These are phyloP conservation scores for Rubia tinctorum DNA, from an alignment of 305 asterid species.

Conservation along the genomic window DNA sequence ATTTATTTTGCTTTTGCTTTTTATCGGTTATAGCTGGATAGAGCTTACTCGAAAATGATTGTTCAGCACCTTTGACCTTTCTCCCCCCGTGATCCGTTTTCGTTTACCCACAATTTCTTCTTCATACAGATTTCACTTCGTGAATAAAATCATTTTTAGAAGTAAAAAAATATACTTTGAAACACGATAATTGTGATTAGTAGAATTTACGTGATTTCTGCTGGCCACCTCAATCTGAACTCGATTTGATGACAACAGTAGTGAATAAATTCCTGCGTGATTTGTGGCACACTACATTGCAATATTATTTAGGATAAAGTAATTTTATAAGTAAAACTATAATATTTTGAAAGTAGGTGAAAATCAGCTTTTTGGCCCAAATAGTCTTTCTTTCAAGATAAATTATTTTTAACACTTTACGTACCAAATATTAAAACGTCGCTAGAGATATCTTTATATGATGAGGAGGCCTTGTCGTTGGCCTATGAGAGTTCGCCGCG, in stretches of 20 bases:
- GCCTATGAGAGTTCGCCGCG: too few species aligned
- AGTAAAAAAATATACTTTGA: background rate
- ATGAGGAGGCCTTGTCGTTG: too few species aligned
- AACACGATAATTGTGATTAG: background rate
- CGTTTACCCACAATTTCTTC: background rate
- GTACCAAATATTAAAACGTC: too few species aligned
- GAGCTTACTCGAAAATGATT: background rate
- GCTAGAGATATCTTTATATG: too few species aligned
- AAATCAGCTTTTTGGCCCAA: too few species aligned
- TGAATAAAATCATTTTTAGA: background rate
- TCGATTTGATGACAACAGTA: background rate
- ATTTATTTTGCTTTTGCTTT: background rate
- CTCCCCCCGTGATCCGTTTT: background rate
- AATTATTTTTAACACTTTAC: too few species aligned
- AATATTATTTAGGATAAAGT: too few species aligned
- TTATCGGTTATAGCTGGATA: background rate
- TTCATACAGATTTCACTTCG: background rate
- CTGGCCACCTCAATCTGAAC: background rate
- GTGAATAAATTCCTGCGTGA: background rate
- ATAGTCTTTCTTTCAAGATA: too few species aligned
- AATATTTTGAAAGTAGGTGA: too few species aligned
- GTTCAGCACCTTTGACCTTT: background rate
- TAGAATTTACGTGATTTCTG: background rate
- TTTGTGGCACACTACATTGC: background rate
- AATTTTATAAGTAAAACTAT: too few species aligned